Percentiles rank a stretch among this genome's conserved stretches.
phyloP scores from a whole-genome alignment of 768 basidiomycete species.

The Suillus alpinus region DNA sequence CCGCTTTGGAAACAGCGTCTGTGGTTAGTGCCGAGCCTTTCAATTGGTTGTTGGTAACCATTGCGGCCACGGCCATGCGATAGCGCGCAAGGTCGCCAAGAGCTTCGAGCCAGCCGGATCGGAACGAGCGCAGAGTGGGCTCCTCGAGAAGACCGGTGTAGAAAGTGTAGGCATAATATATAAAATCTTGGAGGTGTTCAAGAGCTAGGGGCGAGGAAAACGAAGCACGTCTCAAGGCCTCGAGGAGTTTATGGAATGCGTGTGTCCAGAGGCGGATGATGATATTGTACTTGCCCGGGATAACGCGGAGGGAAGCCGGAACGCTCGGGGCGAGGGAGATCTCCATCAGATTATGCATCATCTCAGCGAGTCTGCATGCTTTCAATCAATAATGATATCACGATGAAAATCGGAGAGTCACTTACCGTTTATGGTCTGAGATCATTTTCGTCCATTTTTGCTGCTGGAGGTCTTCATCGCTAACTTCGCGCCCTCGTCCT shows the following conservation, averaged over 20 bases:
- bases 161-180: constrained; percentile 92
- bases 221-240: constrained; percentile 84
- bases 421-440: constrained; percentile 81
- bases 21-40: constrained; percentile 47
- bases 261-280: constrained; percentile 91
- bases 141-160: constrained; percentile 91
- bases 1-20: constrained; percentile 52
- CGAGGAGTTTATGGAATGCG: constrained; percentile 86
- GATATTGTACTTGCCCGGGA: constrained; percentile 94
- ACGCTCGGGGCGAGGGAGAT: constrained; percentile 84
- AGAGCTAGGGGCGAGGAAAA: constrained; percentile 62
- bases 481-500: constrained; percentile 28
- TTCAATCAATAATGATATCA: constrained; percentile 8
- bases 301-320: constrained; percentile 83
- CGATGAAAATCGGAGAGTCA: constrained; percentile 13
- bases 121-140: constrained; percentile 63
- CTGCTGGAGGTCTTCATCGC: constrained; percentile 60
- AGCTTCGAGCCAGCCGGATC: constrained; percentile 90
- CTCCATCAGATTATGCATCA: constrained; percentile 83
- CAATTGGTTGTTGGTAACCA: constrained; percentile 55
- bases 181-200: constrained; percentile 92
- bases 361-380: constrained; percentile 76
- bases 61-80: constrained; percentile 91
- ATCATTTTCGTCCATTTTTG: constrained; percentile 76
- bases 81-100: constrained; percentile 95